phyloP scores from a whole-genome alignment of 2,329 filamentous ascomycete species.

The Leptosphaerulina australis region DNA sequence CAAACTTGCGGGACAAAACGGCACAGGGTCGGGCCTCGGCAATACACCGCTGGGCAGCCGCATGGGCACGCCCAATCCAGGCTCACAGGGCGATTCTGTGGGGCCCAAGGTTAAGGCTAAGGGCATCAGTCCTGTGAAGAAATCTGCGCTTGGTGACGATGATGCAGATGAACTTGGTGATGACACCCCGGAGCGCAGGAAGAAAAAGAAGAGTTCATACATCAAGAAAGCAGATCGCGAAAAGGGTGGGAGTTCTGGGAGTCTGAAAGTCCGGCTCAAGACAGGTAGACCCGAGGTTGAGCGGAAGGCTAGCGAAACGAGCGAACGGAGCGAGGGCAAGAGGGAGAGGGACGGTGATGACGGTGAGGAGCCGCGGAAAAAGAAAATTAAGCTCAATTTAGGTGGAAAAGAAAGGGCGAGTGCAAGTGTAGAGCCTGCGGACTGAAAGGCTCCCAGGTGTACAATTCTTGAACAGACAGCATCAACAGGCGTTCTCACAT shows the following conservation, averaged over 20 bases:
- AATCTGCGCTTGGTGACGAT: conserved; percentile 28
- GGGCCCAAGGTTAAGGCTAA: conserved; percentile 39
- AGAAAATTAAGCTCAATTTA: conserved; percentile 48
- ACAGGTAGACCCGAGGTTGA: conserved; percentile 36
- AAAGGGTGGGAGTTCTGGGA: conserved; percentile 25
- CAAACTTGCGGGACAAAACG: conserved; percentile 49
- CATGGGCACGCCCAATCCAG: conserved; percentile 51
- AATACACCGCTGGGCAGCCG: conserved; percentile 53
- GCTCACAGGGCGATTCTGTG: conserved; percentile 36
- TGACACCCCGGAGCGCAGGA: conserved; percentile 50
- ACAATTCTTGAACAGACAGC: conserved; percentile 4
- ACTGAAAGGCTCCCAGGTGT: not conserved
- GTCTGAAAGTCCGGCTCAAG: conserved; percentile 46
- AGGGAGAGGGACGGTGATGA: conserved; percentile 44
- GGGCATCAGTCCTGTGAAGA: conserved; percentile 44
- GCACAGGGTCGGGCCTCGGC: conserved; percentile 47
- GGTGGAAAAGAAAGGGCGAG: conserved; percentile 23
- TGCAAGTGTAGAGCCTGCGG: conserved; percentile 16
- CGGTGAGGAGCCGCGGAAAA: conserved; percentile 41
- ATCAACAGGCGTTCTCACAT: conserved; percentile 18
- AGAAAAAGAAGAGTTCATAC: conserved; percentile 57
- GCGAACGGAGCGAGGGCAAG: conserved; percentile 42
- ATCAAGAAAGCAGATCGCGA: conserved; percentile 50
- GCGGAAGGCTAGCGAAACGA: conserved; percentile 38
- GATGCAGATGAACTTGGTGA: conserved; percentile 47